phyloP scores from a whole-genome alignment of 129 eudicot species.

The Arctium lappa region DNA sequence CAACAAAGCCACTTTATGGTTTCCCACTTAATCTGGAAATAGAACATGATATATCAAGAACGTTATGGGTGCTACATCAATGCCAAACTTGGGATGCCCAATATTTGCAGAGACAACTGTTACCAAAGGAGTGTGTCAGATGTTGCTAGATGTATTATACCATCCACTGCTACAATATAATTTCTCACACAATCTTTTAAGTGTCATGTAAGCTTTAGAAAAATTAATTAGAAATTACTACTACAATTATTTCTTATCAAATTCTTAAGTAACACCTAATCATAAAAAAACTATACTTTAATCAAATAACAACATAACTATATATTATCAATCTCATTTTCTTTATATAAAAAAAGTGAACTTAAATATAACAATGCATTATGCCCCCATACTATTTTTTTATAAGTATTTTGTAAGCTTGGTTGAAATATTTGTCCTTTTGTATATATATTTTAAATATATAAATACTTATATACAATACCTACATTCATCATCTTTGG shows the following conservation, averaged over 20 bases:
- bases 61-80: slow-evolving; percentile 14
- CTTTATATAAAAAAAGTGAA: neutral
- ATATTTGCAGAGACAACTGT: slow-evolving; percentile 26
- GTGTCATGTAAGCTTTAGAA: too few species aligned
- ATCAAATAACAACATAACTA: too few species aligned
- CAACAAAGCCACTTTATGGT: slow-evolving; percentile 35
- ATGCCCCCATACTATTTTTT: neutral
- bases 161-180: neutral
- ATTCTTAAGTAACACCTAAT: too few species aligned
- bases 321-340: neutral
- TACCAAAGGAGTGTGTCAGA: slow-evolving; percentile 26
- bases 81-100: slow-evolving; percentile 34
- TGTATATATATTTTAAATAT: neutral
- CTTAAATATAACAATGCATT: neutral
- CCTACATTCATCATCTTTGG: neutral
- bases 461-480: neutral
- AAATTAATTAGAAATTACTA: too few species aligned
- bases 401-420: neutral
- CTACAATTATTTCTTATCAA: too few species aligned
- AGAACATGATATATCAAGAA: slow-evolving; percentile 27
- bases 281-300: too few species aligned
- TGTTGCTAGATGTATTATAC: slow-evolving; percentile 4
- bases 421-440: neutral
- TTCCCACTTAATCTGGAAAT: slow-evolving; percentile 30
- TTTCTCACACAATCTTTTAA: too few species aligned